Conservation (phyloP, 768 basidiomycete species). For the Tylopilus rubrobrunneus region DNA sequence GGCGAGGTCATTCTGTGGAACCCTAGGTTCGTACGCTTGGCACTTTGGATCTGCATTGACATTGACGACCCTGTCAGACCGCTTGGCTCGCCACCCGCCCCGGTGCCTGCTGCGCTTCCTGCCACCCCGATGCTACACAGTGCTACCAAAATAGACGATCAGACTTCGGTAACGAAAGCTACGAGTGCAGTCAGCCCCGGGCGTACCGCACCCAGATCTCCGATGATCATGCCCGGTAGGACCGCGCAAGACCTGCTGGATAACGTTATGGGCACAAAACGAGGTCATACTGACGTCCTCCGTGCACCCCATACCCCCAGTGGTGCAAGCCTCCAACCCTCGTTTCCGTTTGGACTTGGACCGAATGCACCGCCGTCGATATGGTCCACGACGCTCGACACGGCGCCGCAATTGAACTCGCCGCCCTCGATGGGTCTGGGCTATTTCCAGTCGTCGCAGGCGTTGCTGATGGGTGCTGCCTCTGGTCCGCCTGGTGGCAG, state of each 20-base stretch:
- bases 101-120: slow-evolving; percentile 12
- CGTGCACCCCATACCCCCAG: slow-evolving; percentile 14
- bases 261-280: slow-evolving; percentile 31
- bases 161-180: not conserved
- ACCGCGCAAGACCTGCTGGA: slow-evolving; percentile 70
- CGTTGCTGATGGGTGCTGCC: not conserved
- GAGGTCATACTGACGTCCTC: slow-evolving; percentile 12
- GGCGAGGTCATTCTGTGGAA: too few species aligned
- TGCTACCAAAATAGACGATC: slow-evolving; percentile 5
- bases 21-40: too few species aligned
- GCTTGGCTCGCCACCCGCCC: slow-evolving; percentile 17
- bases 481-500: not conserved
- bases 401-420: slow-evolving; percentile 17
- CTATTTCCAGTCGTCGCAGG: slow-evolving; percentile 13
- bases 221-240: slow-evolving; percentile 31
- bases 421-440: not conserved
- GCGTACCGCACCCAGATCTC: slow-evolving; percentile 25
- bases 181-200: slow-evolving; percentile 15
- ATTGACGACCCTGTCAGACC: slow-evolving; percentile 14
- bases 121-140: slow-evolving; percentile 14
- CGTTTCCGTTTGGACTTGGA: slow-evolving; percentile 52
- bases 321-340: slow-evolving; percentile 35
- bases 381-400: slow-evolving; percentile 51
- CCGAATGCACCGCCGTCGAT: slow-evolving; percentile 53
- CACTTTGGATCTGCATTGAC: too few species aligned